Evolutionary conservation across 2,329 filamentous ascomycete genomes (phyloP).

Genomic region (Colletotrichum simmondsii): DNA sequence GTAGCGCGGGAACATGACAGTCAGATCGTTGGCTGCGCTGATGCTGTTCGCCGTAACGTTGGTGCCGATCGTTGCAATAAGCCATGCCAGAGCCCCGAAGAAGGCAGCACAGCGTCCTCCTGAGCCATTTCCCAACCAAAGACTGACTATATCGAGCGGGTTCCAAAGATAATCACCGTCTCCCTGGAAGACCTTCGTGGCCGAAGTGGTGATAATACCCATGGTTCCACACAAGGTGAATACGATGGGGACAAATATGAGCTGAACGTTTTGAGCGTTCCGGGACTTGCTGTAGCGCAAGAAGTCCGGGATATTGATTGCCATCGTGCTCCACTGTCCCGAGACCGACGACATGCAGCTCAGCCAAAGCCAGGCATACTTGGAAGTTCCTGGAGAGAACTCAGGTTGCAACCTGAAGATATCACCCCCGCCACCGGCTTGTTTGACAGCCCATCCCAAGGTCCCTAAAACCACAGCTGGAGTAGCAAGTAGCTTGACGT

Average conservation of each 20-base stretch:
- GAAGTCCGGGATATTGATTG: slow-evolving; percentile 60
- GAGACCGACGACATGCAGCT: slow-evolving; percentile 34
- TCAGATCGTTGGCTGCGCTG: slow-evolving; percentile 66
- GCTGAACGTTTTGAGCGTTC: slow-evolving; percentile 34
- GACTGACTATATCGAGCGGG: slow-evolving; percentile 55
- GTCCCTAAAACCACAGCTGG: slow-evolving; percentile 33
- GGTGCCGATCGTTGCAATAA: slow-evolving; percentile 64
- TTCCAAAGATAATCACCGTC: slow-evolving; percentile 56
- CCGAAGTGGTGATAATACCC: slow-evolving; percentile 66
- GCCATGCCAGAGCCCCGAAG: slow-evolving; percentile 63
- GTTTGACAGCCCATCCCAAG: slow-evolving; percentile 35
- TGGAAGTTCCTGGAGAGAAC: slow-evolving; percentile 17
- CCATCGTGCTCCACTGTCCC: slow-evolving; percentile 43
- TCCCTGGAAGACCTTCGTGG: slow-evolving; percentile 56
- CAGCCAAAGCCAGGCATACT: slow-evolving; percentile 32
- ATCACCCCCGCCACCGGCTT: slow-evolving; percentile 35
- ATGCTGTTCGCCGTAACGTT: slow-evolving; percentile 69
- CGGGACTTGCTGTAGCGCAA: slow-evolving; percentile 42
- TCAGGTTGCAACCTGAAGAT: slow-evolving; percentile 33
- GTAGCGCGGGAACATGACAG: slow-evolving; percentile 61
- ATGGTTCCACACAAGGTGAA: slow-evolving; percentile 56
- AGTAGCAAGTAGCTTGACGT: slow-evolving; percentile 55
- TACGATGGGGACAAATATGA: slow-evolving; percentile 57
- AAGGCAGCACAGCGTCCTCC: slow-evolving; percentile 55
- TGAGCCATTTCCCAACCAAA: slow-evolving; percentile 53